Evolutionary conservation across 495 filamentous ascomycete species (phyloP), one percentile per base, ranked within the genome.

Genomic region (Aspergillus leporis): DNA sequence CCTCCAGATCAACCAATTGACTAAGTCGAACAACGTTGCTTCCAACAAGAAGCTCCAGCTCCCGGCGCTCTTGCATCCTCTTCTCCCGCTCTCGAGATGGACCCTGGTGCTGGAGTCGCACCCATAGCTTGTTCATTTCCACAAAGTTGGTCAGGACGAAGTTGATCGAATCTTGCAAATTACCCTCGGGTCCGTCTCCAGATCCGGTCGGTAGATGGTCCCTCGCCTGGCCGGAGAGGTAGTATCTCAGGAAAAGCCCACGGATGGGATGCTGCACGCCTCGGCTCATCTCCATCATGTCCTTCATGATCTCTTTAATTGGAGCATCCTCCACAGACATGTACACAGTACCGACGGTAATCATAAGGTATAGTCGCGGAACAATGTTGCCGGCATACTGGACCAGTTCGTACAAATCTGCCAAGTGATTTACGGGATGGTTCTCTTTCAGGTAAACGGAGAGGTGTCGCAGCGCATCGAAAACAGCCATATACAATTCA

Each of bases 281-380:
- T 61, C 94, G 85, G 73, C 91, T 97, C 94, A 98, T 98, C 76
- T 98, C 94, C 94, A 98, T 98, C 94, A 98, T 98, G 70, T 98
- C 94, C 74, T 98, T 98, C 94, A 98, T 98, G 56, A 98, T 92
- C 77, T 98, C 94, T 76, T 98, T 98, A 61, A 98, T 93, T 4
- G 94, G 94, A 47, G 94, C 95, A 84, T 97, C 94, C 70, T 94
- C 90, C 64, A 98, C 93, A 10, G 90, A 87, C 94, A 98, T 98
- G 77, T 98, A 98, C 32, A 97, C 94, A 4, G 94, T 98, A 34
- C 94, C 94, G 22, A 98, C 94, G 0, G 94, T 98, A 66, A 98
- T 91, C 94, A 98, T 98, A 51, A 98, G 86, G 70, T 98, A 98
- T 49, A 98, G 80, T 60, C 94, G 88, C 30, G 94, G 94, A 53